Evolutionary conservation across 805 yeast species (phyloP), one percentile per base, ranked within the genome.

Genomic region (Teunomyces barrocoloradensis): DNA sequence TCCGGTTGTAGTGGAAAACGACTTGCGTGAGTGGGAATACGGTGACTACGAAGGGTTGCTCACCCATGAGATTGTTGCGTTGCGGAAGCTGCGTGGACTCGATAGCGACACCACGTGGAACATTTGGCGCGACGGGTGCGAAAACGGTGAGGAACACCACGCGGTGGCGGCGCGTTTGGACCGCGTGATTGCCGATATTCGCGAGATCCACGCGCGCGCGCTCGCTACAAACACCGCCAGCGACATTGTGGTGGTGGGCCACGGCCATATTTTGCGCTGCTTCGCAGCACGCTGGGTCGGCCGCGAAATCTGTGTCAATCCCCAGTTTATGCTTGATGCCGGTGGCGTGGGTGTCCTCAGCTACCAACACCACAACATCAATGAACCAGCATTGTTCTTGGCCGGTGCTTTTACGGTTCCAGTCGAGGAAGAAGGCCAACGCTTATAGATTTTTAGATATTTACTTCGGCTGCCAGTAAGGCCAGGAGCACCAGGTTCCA

Each of bases 261-360:
- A 92, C 62, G 98, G 98, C 38, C 98, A 92, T 60, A 87, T 91
- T 42, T 72, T 92, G 56, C 83, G 97, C 60, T 87, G 92, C 62
- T 82, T 92, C 59, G 95, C 92, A 6, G 89, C 90, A 17, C 71
- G 96, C 49, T 92, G 98, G 98, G 82, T 87, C 33, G 79, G 77
- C 2, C 66, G 75, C 35, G 74, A 74, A n/a, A 71, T 86, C 48
- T 63, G 69, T 51, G 69, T 63, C 41, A 87, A 91, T 63, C 97
- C 97, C 7, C 81, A 84, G 55, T 84, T 90, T 65, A 73, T 92
- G 64, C 73, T 92, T 55, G 97, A 92, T 63, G 96, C 98, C 23
- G 97, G 97, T 53, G 97, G 96, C 37, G 88, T 89, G 36, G 96
- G 97, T 51, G 96, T 90, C 1, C 73, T 92, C 60, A 83, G 94